phyloP scores from a whole-genome alignment of 176 grass and related monocot genomes.

The Eleusine indica region DNA sequence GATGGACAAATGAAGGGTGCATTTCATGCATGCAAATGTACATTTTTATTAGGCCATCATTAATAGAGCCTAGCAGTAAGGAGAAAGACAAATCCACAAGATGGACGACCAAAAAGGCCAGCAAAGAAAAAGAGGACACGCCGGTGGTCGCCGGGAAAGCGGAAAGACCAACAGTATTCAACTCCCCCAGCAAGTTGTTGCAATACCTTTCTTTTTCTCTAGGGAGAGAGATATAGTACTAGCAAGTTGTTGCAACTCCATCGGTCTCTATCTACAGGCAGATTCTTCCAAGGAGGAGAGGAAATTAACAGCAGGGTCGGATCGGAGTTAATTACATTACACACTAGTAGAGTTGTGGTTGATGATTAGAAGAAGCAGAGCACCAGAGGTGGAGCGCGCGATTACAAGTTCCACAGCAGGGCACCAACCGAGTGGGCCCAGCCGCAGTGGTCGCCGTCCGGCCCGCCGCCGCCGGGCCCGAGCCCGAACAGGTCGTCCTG shows the following conservation, averaged over 20 bases:
- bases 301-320: background rate
- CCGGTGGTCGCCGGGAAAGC: background rate
- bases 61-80: background rate
- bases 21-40: conserved; percentile 15
- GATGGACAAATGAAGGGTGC: background rate
- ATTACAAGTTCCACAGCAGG: conserved; percentile 62
- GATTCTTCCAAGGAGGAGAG: background rate
- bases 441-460: conserved; percentile 34
- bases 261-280: background rate
- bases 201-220: background rate
- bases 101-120: conserved; percentile 21
- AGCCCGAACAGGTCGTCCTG: conserved; percentile 29
- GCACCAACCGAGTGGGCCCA: conserved; percentile 52
- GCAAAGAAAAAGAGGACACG: background rate
- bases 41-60: conserved; percentile 11
- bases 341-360: background rate
- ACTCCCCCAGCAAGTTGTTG: conserved; percentile 31
- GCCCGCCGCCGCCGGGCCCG: background rate
- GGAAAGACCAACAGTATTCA: background rate
- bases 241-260: conserved; percentile 19
- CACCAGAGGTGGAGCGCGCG: background rate
- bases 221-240: background rate
- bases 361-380: conserved; percentile 5
- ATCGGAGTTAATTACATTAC: conserved; percentile 38
- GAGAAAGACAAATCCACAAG: conserved; percentile 32